phyloP scores from a whole-genome alignment of 2,329 filamentous ascomycete genomes.

The Phialocephala subalpina region DNA sequence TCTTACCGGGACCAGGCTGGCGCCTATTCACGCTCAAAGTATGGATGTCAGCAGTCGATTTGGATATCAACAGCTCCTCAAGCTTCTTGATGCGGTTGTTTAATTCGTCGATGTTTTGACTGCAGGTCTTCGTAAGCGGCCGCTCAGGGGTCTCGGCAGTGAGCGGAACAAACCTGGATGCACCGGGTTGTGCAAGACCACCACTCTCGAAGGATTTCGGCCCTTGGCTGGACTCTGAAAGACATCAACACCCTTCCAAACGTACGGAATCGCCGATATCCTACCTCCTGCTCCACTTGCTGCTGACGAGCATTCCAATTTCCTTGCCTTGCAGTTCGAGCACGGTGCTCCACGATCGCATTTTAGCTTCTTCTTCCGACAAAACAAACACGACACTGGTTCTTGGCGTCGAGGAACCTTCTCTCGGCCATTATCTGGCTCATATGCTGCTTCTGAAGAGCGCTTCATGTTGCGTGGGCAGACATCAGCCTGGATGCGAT shows the following conservation, averaged over 20 bases:
- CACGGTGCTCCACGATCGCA: constrained; percentile 39
- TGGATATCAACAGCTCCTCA: constrained; percentile 24
- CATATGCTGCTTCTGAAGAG: constrained; percentile 6
- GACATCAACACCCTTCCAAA: constrained; percentile 10
- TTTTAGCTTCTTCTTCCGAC: constrained; percentile 37
- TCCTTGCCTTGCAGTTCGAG: constrained; percentile 36
- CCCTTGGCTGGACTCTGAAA: constrained; percentile 1
- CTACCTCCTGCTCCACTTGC: constrained; percentile 8
- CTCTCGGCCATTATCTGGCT: constrained; percentile 16
- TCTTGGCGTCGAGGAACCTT: constrained; percentile 35
- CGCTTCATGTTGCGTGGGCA: constrained; percentile 16
- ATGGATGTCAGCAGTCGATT: not conserved
- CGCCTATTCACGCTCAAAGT: constrained; percentile 2
- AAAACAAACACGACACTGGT: constrained; percentile 39
- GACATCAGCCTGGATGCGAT: constrained; percentile 7
- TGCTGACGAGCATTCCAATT: constrained; percentile 21
- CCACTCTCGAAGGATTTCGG: not conserved
- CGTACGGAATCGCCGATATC: not conserved
- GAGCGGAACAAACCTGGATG: not conserved
- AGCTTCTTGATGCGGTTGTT: constrained; percentile 29
- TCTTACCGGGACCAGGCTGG: not conserved
- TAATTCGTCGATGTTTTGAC: constrained; percentile 30
- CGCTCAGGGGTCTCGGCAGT: constrained; percentile 2
- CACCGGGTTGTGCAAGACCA: not conserved
- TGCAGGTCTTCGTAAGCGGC: constrained; percentile 7